A percentile compares a stretch with the other conserved stretches of the same genome.
These are phyloP conservation scores for Galium porrigens DNA, from an alignment of 305 asterid species.

Conservation along the genomic window DNA sequence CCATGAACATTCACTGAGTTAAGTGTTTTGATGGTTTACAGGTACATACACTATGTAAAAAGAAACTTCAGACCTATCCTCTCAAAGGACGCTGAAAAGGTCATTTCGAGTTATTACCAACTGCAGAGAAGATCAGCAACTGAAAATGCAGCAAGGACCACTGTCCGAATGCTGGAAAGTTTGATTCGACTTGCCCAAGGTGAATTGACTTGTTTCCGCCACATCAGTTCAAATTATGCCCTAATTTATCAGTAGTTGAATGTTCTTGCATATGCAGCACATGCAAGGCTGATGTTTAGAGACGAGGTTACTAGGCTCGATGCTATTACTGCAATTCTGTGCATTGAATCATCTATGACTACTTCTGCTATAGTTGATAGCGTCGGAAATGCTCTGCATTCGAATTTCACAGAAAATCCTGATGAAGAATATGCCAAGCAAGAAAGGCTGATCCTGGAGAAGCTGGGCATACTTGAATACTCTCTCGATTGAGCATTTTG, in stretches of 20 bases:
- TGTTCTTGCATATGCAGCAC: conserved; percentile 44
- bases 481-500: conserved; percentile 23
- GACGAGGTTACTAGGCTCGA: conserved; percentile 74
- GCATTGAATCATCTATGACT: conserved; percentile 92
- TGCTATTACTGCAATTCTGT: conserved; percentile 83
- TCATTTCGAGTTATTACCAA: conserved; percentile 89
- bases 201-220: conserved; percentile 17
- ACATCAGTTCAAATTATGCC: conserved; percentile 9
- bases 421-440: conserved; percentile 89
- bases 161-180: conserved; percentile 94
- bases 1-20: not conserved
- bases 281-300: conserved; percentile 91
- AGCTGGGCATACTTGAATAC: conserved; percentile 50
- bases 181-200: conserved; percentile 98
- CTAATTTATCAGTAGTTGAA: conserved; percentile 9
- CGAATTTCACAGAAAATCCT: conserved; percentile 78
- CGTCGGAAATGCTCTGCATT: conserved; percentile 79
- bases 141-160: conserved; percentile 92
- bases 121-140: conserved; percentile 92
- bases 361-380: conserved; percentile 90
- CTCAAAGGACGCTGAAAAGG: conserved; percentile 76
- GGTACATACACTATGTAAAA: conserved; percentile 73
- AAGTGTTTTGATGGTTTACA: conserved; percentile 17
- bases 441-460: conserved; percentile 64
- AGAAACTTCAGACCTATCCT: conserved; percentile 75